Percentiles rank a stretch among this genome's conserved stretches.
Evolutionary conservation across 2,329 filamentous ascomycete species (phyloP).

Genomic region (Nemania abortiva): DNA sequence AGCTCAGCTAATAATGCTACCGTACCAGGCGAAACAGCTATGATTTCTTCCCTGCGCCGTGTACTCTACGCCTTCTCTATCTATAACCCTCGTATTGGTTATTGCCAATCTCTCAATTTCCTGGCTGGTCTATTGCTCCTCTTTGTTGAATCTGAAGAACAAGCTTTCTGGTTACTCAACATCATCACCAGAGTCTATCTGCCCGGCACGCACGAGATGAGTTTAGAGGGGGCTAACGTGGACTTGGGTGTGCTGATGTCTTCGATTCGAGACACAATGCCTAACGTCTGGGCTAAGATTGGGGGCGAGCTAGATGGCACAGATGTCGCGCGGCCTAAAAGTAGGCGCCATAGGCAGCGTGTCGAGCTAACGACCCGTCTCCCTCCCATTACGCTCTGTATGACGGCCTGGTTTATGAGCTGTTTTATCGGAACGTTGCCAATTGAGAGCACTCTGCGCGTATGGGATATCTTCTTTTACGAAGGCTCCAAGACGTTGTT

Average conservation of each 20-base stretch:
- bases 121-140: constrained; percentile 89
- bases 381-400: constrained; percentile 90
- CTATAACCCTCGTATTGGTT: constrained; percentile 91
- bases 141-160: constrained; percentile 89
- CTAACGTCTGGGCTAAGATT: constrained; percentile 87
- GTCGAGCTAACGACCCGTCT: constrained; percentile 67
- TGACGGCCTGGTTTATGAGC: constrained; percentile 98
- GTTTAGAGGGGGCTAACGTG: constrained; percentile 90
- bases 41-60: constrained; percentile 83
- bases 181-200: constrained; percentile 91
- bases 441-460: constrained; percentile 89
- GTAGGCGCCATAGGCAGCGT: constrained; percentile 56
- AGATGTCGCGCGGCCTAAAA: constrained; percentile 53
- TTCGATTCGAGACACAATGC: constrained; percentile 83
- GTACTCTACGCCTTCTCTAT: constrained; percentile 91
- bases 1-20: constrained; percentile 47
- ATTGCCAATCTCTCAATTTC: constrained; percentile 97
- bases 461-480: constrained; percentile 97
- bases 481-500: constrained; percentile 95
- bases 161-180: constrained; percentile 91
- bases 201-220: constrained; percentile 91
- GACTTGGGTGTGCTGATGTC: constrained; percentile 95
- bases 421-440: constrained; percentile 94
- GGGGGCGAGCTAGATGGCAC: constrained; percentile 77
- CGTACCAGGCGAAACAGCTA: constrained; percentile 72